Percentiles rank a stretch among this genome's conserved stretches.
phyloP scores from a whole-genome alignment of 2,329 filamentous ascomycete species.

The Bipolaris zeicola region DNA sequence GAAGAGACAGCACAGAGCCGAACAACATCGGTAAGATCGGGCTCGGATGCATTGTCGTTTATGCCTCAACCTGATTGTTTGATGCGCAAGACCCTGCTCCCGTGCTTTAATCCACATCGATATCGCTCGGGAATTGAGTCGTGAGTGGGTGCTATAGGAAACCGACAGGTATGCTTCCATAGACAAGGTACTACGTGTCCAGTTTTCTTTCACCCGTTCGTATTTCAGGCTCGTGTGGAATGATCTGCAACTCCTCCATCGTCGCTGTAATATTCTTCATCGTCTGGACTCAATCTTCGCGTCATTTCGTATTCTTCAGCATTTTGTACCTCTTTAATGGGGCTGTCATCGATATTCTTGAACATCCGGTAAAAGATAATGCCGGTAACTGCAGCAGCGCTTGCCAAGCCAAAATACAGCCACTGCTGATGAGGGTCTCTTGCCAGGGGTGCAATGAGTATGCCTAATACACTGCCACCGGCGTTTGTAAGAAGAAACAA shows the following conservation, averaged over 20 bases:
- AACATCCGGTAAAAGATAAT: slow-evolving; percentile 61
- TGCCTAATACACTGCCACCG: slow-evolving; percentile 64
- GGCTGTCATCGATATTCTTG: slow-evolving; percentile 20
- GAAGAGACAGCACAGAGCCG: neutral
- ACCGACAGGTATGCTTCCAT: neutral
- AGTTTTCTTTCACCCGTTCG: no score
- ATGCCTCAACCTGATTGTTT: neutral
- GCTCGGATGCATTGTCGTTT: neutral
- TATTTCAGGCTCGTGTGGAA: neutral
- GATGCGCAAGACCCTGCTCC: neutral
- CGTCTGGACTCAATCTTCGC: neutral
- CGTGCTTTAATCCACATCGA: neutral
- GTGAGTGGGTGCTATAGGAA: neutral
- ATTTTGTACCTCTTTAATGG: slow-evolving; percentile 2
- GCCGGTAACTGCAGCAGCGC: slow-evolving; percentile 56
- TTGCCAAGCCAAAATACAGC: slow-evolving; percentile 67
- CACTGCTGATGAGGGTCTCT: slow-evolving; percentile 69
- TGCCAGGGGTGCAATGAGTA: slow-evolving; percentile 64
- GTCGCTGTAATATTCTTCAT: slow-evolving; percentile 7
- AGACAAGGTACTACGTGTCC: no score
- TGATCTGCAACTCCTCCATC: neutral
- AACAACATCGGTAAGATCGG: slow-evolving; percentile 8
- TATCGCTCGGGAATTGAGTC: neutral
- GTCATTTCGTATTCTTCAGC: slow-evolving; percentile 25
- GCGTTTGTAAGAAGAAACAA: slow-evolving; percentile 67